Percentiles rank a stretch among this genome's conserved stretches.
phyloP scores from a whole-genome alignment of 495 filamentous ascomycete species.

The Daldinia childiae region DNA sequence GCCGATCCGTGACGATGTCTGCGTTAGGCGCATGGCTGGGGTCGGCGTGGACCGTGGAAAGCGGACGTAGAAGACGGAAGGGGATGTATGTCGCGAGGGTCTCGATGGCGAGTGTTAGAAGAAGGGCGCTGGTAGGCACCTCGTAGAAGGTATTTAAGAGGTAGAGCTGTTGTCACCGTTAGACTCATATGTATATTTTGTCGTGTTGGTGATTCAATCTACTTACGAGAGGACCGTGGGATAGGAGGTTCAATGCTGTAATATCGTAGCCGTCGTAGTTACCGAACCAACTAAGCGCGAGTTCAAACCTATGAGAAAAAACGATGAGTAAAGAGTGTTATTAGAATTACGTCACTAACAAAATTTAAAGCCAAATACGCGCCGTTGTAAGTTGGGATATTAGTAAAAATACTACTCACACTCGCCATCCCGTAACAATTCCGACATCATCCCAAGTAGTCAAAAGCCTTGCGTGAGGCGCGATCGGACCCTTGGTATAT shows the following conservation, averaged over 20 bases:
- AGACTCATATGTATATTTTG: slow-evolving; percentile 11
- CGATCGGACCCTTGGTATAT: slow-evolving; percentile 65
- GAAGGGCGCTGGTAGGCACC: slow-evolving; percentile 65
- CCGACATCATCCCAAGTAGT: slow-evolving; percentile 69
- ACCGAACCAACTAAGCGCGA: slow-evolving; percentile 74
- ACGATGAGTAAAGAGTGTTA: slow-evolving; percentile 12
- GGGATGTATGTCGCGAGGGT: slow-evolving; percentile 72
- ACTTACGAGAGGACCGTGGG: slow-evolving; percentile 73
- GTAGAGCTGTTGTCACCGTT: slow-evolving; percentile 57
- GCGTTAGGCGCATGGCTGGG: slow-evolving; percentile 70
- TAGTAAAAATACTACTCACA: slow-evolving; percentile 50
- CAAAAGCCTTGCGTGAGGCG: slow-evolving; percentile 66
- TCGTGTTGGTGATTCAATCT: neutral
- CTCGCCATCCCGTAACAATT: slow-evolving; percentile 70
- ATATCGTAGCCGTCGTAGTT: slow-evolving; percentile 79
- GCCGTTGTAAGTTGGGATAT: neutral
- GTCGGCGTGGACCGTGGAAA: slow-evolving; percentile 67
- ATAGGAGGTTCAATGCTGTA: slow-evolving; percentile 70
- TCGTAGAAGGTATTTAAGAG: slow-evolving; percentile 79
- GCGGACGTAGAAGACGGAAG: slow-evolving; percentile 72
- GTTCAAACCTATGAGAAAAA: slow-evolving; percentile 61
- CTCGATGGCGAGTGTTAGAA: slow-evolving; percentile 69
- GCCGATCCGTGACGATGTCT: slow-evolving; percentile 72
- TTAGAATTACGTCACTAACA: slow-evolving; percentile 44
- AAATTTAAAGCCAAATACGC: slow-evolving; percentile 3